These are phyloP conservation scores for Rosa hybrid DNA, from an alignment of 331 rosid species.

Conservation along the genomic window DNA sequence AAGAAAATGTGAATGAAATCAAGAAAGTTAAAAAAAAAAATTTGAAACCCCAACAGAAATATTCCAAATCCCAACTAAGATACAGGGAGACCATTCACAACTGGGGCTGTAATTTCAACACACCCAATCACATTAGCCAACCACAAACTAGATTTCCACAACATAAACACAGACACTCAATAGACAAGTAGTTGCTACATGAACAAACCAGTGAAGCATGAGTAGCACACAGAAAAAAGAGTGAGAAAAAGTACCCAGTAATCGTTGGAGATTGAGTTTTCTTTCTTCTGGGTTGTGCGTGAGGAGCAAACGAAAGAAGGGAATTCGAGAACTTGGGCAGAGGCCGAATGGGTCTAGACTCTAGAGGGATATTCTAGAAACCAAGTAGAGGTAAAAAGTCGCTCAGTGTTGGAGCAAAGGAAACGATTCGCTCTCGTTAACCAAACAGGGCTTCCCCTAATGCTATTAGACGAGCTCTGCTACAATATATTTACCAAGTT, in stretches of 20 bases:
- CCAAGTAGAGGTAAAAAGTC: too few species aligned
- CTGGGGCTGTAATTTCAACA: background rate
- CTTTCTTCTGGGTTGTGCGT: background rate
- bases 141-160: background rate
- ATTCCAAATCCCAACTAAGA: constrained; percentile 3
- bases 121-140: background rate
- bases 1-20: background rate
- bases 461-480: too few species aligned
- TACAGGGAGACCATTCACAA: background rate
- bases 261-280: background rate
- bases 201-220: background rate
- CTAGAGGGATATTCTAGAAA: too few species aligned
- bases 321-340: background rate
- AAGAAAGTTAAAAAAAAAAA: background rate
- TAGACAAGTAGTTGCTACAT: background rate
- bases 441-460: too few species aligned
- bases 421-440: too few species aligned
- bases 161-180: background rate
- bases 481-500: too few species aligned
- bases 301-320: background rate
- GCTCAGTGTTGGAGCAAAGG: too few species aligned
- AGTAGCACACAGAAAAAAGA: background rate
- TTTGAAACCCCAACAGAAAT: background rate
- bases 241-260: constrained; percentile 13
- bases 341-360: too few species aligned